A percentile compares a stretch with the other conserved stretches of the same genome.
phyloP scores from a whole-genome alignment of 2,329 filamentous ascomycete genomes.

The Verticillium klebahnii region DNA sequence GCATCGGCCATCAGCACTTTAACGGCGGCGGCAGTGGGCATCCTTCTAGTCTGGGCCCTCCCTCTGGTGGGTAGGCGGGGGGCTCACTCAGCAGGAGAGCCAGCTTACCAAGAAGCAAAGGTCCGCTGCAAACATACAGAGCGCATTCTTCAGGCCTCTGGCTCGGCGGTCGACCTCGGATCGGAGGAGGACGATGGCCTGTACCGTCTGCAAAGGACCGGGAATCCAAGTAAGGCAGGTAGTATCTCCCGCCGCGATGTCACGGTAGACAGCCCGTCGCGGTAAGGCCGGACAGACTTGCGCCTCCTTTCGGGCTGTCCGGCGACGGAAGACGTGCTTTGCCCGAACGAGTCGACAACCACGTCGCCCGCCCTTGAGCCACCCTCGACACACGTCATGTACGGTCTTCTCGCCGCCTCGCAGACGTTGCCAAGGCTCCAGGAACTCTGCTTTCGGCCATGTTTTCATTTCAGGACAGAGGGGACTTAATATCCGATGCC shows the following conservation, averaged over 20 bases:
- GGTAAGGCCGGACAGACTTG: not conserved
- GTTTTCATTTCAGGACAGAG: not conserved
- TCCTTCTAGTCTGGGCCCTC: not conserved
- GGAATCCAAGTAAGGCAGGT: not conserved
- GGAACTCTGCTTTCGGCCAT: not conserved
- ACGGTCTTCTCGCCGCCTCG: not conserved
- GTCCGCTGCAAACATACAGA: not conserved
- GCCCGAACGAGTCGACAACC: not conserved
- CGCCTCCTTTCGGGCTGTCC: not conserved
- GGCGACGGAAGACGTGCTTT: not conserved
- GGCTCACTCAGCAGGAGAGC: not conserved
- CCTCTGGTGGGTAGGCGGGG: not conserved
- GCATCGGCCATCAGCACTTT: not conserved
- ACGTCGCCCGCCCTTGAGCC: not conserved
- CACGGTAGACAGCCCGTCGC: not conserved
- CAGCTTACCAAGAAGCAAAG: not conserved
- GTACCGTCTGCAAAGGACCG: not conserved
- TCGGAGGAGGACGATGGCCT: not conserved
- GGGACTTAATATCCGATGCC: not conserved
- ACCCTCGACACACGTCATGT: not conserved
- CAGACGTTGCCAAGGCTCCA: not conserved
- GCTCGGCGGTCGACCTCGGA: not conserved
- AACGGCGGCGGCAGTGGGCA: not conserved
- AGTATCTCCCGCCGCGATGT: not conserved
- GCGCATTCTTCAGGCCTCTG: not conserved